Conservation (phyloP, 75 land plant species). For the Ceratopteris richardii region DNA sequence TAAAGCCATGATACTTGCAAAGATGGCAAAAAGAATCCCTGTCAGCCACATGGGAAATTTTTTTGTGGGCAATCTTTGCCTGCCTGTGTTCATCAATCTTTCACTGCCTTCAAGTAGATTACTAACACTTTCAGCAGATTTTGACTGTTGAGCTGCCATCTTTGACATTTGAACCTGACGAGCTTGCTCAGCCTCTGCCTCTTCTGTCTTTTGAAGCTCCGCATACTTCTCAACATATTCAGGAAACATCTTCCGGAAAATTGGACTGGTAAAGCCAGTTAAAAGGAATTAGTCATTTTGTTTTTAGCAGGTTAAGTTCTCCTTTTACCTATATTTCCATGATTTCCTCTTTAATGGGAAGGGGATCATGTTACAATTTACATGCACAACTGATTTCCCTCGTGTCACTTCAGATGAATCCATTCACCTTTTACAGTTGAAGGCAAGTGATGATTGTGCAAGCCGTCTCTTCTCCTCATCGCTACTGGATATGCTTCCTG, state of each 20-base stretch:
- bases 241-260: slow-evolving; percentile 79
- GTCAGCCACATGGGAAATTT: slow-evolving; percentile 66
- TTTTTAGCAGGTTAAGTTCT: too few relatives aligned
- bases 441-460: slow-evolving; percentile 77
- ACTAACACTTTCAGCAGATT: slow-evolving; percentile 8
- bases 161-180: slow-evolving; percentile 2
- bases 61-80: slow-evolving; percentile 25
- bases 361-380: too few relatives aligned
- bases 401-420: too few relatives aligned
- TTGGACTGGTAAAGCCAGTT: slow-evolving; percentile 36
- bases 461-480: slow-evolving; percentile 59
- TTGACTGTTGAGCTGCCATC: background rate
- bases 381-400: too few relatives aligned
- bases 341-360: too few relatives aligned
- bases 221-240: slow-evolving; percentile 77
- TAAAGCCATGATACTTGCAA: slow-evolving; percentile 79
- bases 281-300: background rate
- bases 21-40: slow-evolving; percentile 51
- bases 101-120: slow-evolving; percentile 12
- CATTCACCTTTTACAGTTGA: slow-evolving; percentile 78
- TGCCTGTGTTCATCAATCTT: slow-evolving; percentile 5
- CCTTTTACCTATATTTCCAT: too few relatives aligned
- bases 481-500: slow-evolving; percentile 76
- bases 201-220: slow-evolving; percentile 33
- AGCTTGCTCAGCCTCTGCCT: slow-evolving; percentile 22